Conservation (phyloP, 345 rosid species). For the Gossypium bickii region DNA sequence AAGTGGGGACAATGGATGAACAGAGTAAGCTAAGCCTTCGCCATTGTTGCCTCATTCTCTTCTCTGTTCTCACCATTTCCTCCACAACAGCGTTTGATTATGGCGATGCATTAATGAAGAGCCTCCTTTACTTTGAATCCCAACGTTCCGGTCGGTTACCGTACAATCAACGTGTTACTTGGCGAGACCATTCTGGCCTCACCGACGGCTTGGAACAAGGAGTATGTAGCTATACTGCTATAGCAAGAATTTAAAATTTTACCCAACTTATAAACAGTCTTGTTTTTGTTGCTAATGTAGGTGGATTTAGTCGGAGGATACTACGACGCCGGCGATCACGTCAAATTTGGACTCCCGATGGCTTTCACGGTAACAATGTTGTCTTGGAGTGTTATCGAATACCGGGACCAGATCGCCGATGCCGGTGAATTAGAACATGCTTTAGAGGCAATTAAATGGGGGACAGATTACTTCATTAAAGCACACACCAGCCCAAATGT, state of each 20-base stretch:
- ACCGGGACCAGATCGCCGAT: conserved; percentile 46
- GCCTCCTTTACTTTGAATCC: conserved; percentile 88
- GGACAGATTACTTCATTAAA: conserved; percentile 87
- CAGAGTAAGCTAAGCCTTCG: background rate
- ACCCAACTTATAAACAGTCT: no score
- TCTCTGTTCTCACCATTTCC: conserved; percentile 19
- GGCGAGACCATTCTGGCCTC: conserved; percentile 97
- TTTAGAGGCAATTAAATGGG: conserved; percentile 90
- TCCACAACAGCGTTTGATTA: conserved; percentile 38
- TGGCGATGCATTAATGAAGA: conserved; percentile 69
- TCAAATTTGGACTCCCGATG: conserved; percentile 95
- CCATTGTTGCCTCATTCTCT: conserved; percentile 11
- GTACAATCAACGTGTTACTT: conserved; percentile 70
- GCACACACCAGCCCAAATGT: conserved; percentile 81
- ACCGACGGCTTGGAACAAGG: conserved; percentile 96
- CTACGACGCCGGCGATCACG: conserved; percentile 96
- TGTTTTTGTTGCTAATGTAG: conserved; percentile 23
- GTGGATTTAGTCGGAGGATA: conserved; percentile 97
- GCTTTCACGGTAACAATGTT: conserved; percentile 96
- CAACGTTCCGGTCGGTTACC: conserved; percentile 93
- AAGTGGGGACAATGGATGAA: conserved; percentile 9
- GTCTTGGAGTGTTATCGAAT: conserved; percentile 81
- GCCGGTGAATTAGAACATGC: conserved; percentile 64
- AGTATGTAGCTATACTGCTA: conserved; percentile 18
- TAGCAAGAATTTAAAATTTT: no score